phyloP scores from a whole-genome alignment of 2,329 filamentous ascomycete genomes.

The Fusarium citri region DNA sequence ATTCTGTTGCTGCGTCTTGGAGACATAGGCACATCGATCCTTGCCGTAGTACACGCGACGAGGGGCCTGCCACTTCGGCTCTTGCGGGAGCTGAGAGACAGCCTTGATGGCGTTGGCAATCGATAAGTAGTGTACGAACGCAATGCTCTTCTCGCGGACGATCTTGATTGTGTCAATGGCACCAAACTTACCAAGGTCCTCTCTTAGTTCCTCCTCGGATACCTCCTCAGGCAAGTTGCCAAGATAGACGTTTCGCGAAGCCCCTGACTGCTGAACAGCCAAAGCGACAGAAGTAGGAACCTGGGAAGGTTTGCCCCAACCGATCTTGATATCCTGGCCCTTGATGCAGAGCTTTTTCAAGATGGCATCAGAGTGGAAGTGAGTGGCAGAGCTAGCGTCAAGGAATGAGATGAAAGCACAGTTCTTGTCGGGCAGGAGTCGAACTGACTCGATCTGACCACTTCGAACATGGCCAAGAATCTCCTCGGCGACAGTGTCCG shows the following conservation, averaged over 20 bases:
- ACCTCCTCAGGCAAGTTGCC: constrained; percentile 93
- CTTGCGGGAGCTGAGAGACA: constrained; percentile 93
- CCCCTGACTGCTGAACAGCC: constrained; percentile 96
- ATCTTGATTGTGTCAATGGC: constrained; percentile 98
- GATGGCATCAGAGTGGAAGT: constrained; percentile 99
- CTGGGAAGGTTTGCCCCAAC: constrained; percentile 98
- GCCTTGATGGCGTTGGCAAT: constrained; percentile 99
- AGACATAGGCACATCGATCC: constrained; percentile 97
- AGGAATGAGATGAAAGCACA: constrained; percentile 99
- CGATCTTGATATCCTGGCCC: constrained; percentile 99
- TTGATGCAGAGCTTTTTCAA: constrained; percentile 99
- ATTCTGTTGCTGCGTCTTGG: constrained; percentile 99
- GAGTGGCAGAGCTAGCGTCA: constrained; percentile 95
- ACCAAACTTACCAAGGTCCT: constrained; percentile 96
- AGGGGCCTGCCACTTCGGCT: constrained; percentile 95
- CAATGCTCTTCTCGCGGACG: constrained; percentile 97
- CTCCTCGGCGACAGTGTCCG: constrained; percentile 95
- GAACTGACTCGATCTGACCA: constrained; percentile 98
- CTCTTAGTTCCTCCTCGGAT: constrained; percentile 89
- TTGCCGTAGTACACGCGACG: constrained; percentile 98
- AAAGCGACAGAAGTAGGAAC: constrained; percentile 97
- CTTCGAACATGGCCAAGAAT: constrained; percentile 96
- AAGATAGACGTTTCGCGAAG: constrained; percentile 96
- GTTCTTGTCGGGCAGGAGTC: constrained; percentile 97
- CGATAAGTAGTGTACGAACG: constrained; percentile 96